Percentiles rank a stretch among this genome's conserved stretches.
These are phyloP conservation scores for Naganishia albida DNA, from an alignment of 1,284 basidiomycete genomes.

Conservation along the genomic window DNA sequence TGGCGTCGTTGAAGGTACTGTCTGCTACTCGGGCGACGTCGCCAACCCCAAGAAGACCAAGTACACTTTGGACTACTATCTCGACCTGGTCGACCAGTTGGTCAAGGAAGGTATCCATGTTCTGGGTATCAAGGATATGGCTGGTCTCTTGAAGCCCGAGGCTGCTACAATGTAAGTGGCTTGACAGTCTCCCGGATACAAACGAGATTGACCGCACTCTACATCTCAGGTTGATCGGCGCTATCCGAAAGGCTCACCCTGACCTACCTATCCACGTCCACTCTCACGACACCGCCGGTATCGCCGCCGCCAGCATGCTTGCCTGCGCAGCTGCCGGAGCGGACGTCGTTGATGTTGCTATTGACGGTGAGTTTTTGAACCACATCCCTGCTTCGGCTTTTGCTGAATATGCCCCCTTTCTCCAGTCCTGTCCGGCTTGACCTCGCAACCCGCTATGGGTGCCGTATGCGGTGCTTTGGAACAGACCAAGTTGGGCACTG, in stretches of 20 bases:
- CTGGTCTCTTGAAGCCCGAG: slow-evolving; percentile 92
- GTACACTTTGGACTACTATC: slow-evolving; percentile 97
- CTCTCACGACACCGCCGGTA: slow-evolving; percentile 99
- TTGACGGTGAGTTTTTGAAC: slow-evolving; percentile 71
- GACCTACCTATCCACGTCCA: slow-evolving; percentile 99
- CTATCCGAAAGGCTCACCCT: slow-evolving; percentile 93
- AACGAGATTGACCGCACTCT: background rate
- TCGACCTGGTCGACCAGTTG: slow-evolving; percentile 91
- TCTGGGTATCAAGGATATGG: slow-evolving; percentile 99
- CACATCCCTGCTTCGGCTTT: slow-evolving; percentile 15
- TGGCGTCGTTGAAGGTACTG: slow-evolving; percentile 94
- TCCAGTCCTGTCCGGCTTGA: slow-evolving; percentile 92
- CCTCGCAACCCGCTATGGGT: slow-evolving; percentile 98
- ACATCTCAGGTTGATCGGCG: slow-evolving; percentile 72
- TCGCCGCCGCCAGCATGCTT: slow-evolving; percentile 94
- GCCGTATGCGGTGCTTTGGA: slow-evolving; percentile 91
- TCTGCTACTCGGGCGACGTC: slow-evolving; percentile 99
- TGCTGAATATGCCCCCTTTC: slow-evolving; percentile 14
- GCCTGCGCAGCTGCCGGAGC: slow-evolving; percentile 94
- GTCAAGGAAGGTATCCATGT: slow-evolving; percentile 96
- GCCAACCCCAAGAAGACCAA: slow-evolving; percentile 94
- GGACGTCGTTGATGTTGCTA: slow-evolving; percentile 96
- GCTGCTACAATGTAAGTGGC: slow-evolving; percentile 76
- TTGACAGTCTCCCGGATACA: background rate
- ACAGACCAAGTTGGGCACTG: slow-evolving; percentile 91